Conservation (phyloP, 2,329 filamentous ascomycete species). For the Stemphylium beticola region DNA sequence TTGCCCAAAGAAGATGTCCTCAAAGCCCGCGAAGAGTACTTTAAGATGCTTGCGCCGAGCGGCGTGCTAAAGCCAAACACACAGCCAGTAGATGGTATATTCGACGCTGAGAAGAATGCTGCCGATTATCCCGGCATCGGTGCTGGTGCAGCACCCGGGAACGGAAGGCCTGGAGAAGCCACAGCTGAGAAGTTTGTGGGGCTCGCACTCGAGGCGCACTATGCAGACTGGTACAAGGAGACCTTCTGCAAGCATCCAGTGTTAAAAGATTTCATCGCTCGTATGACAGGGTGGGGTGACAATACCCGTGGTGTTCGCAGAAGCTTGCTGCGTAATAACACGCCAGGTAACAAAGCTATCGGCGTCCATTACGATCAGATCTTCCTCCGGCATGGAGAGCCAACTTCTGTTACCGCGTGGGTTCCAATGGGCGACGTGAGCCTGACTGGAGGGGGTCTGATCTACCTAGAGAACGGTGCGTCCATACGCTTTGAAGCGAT, state of each 20-base stretch:
- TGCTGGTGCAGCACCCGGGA: constrained; percentile 55
- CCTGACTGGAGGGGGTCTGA: constrained; percentile 63
- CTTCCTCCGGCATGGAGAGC: constrained; percentile 62
- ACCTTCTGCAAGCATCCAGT: constrained; percentile 61
- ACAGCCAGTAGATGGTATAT: constrained; percentile 60
- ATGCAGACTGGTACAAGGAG: constrained; percentile 54
- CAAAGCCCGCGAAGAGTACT: constrained; percentile 60
- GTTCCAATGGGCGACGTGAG: constrained; percentile 62
- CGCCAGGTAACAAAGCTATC: constrained; percentile 63
- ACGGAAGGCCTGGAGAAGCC: constrained; percentile 53
- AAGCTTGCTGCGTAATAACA: constrained; percentile 63
- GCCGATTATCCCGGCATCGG: constrained; percentile 61
- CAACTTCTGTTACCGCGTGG: constrained; percentile 64
- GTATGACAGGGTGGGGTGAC: constrained; percentile 60
- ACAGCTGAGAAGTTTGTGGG: constrained; percentile 56
- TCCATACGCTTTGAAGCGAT: too few relatives aligned
- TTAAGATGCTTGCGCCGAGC: constrained; percentile 60
- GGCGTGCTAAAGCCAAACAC: constrained; percentile 63
- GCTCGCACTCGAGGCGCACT: constrained; percentile 61
- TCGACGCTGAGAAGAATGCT: constrained; percentile 53
- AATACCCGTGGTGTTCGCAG: constrained; percentile 55
- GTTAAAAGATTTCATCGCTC: constrained; percentile 57
- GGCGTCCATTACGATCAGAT: constrained; percentile 68
- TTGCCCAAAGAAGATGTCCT: constrained; percentile 62
- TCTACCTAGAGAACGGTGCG: constrained; percentile 62